Base-by-base conservation (phyloP, 495 filamentous ascomycete species). In the Tetracladium setigerum region DNA sequence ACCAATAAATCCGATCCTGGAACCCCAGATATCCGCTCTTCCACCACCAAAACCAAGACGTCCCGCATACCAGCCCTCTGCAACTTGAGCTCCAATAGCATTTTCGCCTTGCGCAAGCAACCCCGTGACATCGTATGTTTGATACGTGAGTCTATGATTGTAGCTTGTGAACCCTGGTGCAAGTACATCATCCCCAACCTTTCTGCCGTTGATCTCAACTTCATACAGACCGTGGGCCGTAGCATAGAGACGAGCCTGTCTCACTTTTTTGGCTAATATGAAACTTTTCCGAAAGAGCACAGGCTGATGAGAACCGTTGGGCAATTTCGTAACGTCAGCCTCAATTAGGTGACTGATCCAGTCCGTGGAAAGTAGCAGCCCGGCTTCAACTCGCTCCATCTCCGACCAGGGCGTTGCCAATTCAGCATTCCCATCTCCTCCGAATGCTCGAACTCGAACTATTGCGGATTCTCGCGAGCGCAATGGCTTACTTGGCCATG, bases 101-200 rank as follows among this genome's bases (percentile, higher is more conserved):
- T 77, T 77, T 1, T 53, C 47, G 1, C 67, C 66, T 2, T 58
- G 32, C 2, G 32, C 40, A 5, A 56, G 19, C 2, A 76, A 48
- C 1, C 67, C 46, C 1, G 60, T 52, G 8, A 80, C 70, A 51
- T 80, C 74, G 41, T 70, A 74, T 0, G 69, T 66, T 46, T 76
- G 65, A 50, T 78, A 80, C 10, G 65, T 59, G 33, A 71, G 59
- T 5, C 73, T 64, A 53, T 74, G 63, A 0, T 64, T 61, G 50
- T 77, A 80, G 24, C 67, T 71, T 14, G 72, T 71, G 73, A 73
- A 80, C 0, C 75, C 75, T 0, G 75, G 75, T 12, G 77, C 67
- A 5, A 73, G 57, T 1, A 60, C 44, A 33, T 62, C 46, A 62
- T 74, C 65, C 0, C 74, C 74, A 14, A 77, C 70, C 33, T 54